Base-by-base conservation (phyloP, 2,329 filamentous ascomycete genomes). In the Sclerotinia trifoliorum region DNA sequence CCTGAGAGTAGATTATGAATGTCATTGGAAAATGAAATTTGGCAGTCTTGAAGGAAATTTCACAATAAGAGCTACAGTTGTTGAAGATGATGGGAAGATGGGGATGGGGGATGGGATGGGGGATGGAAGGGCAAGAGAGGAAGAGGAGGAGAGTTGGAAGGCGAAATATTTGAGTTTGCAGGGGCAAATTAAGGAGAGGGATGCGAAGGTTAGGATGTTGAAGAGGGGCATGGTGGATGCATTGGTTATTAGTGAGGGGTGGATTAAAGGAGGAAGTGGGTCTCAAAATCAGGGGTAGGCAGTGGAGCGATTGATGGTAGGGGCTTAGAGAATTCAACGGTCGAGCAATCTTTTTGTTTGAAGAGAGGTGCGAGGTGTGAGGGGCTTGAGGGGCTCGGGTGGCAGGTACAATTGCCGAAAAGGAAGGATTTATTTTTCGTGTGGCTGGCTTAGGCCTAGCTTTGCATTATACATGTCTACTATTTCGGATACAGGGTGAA, bases 141-240 rank as follows among this genome's bases (percentile, higher is more conserved):
- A 73, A 24, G 71, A 67, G 24, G 74, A 74, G 24, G 72, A 72
- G 29, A 73, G 81, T 61, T 86, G 85, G 85, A 82, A 84, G 75
- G 77, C 77, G 60, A 85, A 81, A 70, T 88, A 88, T 71, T 80
- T 79, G 55, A 83, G 86, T 66, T 80, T 91, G 72, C 83, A 89
- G 74, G 83, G 84, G 54, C 82, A 84, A 70, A 82, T 91, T 73
- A 83, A 83, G 75, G 84, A 85, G 69, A 83, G 84, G 69, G 87
- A 90, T 73, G 83, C 83, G 72, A 82, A 84, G 72, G 77, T 85
- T 65, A 74, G 76, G 65, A 78, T 79, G 52, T 73, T 86, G 67
- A 81, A 80, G 72, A 77, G 76, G 51, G 80, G 76, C 42, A 77
- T 87, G 56, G 74, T 85, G 68, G 78, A 80, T 69, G 74, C 75